Conservation (phyloP, 73 alveolate genomes). For the Tetrahymena borealis region DNA sequence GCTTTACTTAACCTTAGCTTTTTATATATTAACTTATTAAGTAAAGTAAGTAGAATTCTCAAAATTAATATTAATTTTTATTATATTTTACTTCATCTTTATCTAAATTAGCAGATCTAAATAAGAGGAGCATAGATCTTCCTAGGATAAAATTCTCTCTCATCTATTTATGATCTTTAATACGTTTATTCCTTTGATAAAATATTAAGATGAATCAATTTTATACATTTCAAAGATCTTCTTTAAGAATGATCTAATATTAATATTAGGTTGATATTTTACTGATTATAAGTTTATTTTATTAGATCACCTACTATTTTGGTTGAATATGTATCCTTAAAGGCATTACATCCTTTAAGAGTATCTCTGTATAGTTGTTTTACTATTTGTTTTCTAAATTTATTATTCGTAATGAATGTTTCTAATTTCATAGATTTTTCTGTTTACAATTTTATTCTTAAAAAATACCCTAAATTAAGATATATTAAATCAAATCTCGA, state of each 20-base stretch:
- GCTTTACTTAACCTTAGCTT: too few species aligned
- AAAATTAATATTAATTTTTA: too few species aligned
- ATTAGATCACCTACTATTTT: background rate
- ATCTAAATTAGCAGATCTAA: background rate
- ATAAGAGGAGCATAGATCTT: background rate
- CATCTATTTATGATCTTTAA: background rate
- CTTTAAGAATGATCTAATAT: background rate
- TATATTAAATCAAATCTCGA: too few species aligned
- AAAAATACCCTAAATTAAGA: too few species aligned
- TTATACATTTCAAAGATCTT: too few species aligned
- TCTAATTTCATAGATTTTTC: background rate
- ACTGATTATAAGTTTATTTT: background rate
- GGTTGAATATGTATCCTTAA: background rate
- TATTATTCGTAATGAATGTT: background rate
- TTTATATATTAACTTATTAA: too few species aligned
- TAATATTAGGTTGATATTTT: background rate
- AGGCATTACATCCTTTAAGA: background rate
- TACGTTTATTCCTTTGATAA: background rate
- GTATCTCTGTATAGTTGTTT: background rate
- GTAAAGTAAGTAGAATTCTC: too few species aligned
- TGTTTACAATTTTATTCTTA: background rate
- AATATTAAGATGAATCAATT: too few species aligned
- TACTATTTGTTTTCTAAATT: background rate
- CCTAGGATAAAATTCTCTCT: background rate
- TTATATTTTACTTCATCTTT: background rate